Conservation (phyloP, 1,284 basidiomycete species). For the Apiotrichum sp. region DNA sequence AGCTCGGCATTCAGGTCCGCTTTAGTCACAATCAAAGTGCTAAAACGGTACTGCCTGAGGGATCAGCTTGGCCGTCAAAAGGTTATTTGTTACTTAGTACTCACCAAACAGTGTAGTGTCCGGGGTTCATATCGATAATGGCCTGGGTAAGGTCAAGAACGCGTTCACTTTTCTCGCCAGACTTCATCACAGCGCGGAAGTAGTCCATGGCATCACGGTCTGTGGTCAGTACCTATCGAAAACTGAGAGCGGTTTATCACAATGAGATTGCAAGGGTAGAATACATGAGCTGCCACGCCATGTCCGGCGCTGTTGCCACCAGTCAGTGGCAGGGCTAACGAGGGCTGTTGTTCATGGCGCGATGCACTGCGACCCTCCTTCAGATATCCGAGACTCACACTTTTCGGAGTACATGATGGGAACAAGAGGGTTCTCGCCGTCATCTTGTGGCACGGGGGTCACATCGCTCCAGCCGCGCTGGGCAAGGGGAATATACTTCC, state of each 20-base stretch:
- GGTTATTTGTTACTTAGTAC: constrained; percentile 7
- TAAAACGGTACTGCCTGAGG: constrained; percentile 82
- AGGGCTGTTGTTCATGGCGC: no score
- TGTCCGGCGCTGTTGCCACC: no score
- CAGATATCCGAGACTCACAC: constrained; percentile 56
- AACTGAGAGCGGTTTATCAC: no score
- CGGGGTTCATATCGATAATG: constrained; percentile 80
- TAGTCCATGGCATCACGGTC: constrained; percentile 89
- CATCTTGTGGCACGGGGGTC: constrained; percentile 71
- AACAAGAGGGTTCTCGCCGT: constrained; percentile 65
- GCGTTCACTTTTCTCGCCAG: constrained; percentile 67
- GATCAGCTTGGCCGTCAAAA: neutral
- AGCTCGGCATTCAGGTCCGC: constrained; percentile 68
- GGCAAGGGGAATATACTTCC: constrained; percentile 52
- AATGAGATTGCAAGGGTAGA: no score
- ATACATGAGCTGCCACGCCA: no score
- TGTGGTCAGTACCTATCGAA: constrained; percentile 39
- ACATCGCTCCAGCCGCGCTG: constrained; percentile 73
- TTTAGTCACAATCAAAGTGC: constrained; percentile 64
- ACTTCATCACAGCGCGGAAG: constrained; percentile 73
- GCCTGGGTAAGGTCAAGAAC: constrained; percentile 77
- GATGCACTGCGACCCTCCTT: neutral
- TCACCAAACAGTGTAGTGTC: constrained; percentile 90
- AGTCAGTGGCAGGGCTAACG: no score
- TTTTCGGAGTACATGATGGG: constrained; percentile 80